Conservation (phyloP, 129 eudicot genomes). For the Ambrosia trifida region DNA sequence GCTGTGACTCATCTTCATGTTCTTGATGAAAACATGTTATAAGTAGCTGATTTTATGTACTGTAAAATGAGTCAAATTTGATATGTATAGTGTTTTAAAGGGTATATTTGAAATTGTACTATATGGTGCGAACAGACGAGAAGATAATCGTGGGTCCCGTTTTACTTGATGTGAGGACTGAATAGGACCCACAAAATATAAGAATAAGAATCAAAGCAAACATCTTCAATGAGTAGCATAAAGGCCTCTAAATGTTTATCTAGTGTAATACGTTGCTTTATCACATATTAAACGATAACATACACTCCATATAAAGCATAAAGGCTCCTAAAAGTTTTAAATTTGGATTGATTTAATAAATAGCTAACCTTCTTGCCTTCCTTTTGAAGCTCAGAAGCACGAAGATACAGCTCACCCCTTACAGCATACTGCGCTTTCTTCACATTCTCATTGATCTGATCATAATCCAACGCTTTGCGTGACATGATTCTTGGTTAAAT, state of each 20-base stretch:
- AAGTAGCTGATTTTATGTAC: not conserved
- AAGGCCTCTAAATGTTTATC: not conserved
- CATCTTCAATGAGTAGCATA: not conserved
- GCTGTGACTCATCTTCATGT: not conserved
- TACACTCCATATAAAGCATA: not conserved
- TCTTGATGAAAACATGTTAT: not conserved
- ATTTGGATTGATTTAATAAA: not conserved
- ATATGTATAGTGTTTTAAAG: not conserved
- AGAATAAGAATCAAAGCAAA: not conserved
- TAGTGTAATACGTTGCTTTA: constrained; percentile 17
- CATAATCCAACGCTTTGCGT: constrained; percentile 71
- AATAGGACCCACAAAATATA: constrained; percentile 1
- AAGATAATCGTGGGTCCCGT: constrained; percentile 2
- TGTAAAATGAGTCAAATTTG: not conserved
- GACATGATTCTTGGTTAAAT: constrained; percentile 49
- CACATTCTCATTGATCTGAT: constrained; percentile 84
- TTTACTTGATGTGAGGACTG: not conserved
- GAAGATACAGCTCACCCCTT: constrained; percentile 98
- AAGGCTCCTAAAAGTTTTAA: not conserved
- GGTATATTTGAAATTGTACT: not conserved
- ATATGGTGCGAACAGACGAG: not conserved
- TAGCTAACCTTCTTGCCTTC: constrained; percentile 92
- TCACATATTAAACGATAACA: constrained; percentile 17
- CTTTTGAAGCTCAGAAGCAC: constrained; percentile 98
- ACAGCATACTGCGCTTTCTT: constrained; percentile 99